Conservation (phyloP, 2,329 filamentous ascomycete genomes). For the Neofusicoccum laricinum region DNA sequence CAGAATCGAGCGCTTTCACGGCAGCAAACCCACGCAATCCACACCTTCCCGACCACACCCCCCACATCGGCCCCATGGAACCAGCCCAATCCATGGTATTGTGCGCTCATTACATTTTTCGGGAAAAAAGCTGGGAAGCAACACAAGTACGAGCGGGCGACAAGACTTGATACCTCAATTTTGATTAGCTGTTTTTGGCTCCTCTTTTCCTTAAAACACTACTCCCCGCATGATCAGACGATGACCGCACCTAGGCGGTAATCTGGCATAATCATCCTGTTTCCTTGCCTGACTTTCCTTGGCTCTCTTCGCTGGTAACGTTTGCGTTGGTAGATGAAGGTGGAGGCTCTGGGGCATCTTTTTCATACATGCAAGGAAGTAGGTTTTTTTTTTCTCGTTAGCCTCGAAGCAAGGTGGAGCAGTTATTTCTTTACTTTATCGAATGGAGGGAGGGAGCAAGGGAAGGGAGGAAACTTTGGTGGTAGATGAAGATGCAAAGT, state of each 20-base stretch:
- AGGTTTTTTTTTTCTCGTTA: no score
- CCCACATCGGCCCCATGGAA: neutral
- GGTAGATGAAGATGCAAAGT: neutral
- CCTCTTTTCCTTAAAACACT: neutral
- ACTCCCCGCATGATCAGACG: neutral
- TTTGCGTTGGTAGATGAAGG: neutral
- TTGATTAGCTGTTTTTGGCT: neutral
- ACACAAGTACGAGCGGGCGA: neutral
- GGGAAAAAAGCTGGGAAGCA: conserved; percentile 1
- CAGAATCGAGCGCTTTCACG: neutral
- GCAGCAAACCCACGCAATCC: neutral
- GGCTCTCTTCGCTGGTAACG: neutral
- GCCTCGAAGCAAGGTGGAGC: neutral
- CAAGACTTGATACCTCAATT: conserved; percentile 7
- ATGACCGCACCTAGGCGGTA: neutral
- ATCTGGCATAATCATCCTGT: neutral
- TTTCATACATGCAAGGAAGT: no score
- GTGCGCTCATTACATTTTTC: neutral
- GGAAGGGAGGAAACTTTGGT: neutral
- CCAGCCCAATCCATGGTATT: neutral
- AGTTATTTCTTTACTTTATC: neutral
- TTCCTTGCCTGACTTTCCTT: neutral
- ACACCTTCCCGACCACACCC: neutral
- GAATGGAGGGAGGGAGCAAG: neutral
- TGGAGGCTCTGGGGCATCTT: no score